Conservation (phyloP, 2,329 filamentous ascomycete species). For the Onygenales sp. region DNA sequence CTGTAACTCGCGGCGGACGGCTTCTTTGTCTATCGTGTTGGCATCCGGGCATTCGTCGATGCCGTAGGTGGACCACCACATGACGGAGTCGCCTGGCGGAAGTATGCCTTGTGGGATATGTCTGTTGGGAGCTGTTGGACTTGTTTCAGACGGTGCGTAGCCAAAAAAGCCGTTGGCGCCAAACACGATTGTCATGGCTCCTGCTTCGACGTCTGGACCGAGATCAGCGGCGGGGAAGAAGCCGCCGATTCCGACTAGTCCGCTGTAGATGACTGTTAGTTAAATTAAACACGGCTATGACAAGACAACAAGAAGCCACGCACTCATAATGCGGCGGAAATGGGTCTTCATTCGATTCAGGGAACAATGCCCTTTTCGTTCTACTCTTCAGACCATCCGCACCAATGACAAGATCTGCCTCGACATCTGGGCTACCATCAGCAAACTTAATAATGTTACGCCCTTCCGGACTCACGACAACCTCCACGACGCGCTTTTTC, state of each 20-base stretch:
- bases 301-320: conserved; percentile 6
- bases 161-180: conserved; percentile 44
- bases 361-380: conserved; percentile 28
- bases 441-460: conserved; percentile 24
- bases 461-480: conserved; percentile 17
- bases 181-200: conserved; percentile 35
- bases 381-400: conserved; percentile 33
- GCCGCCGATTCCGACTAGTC: conserved; percentile 38
- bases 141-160: conserved; percentile 30
- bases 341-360: conserved; percentile 19
- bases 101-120: conserved; percentile 14
- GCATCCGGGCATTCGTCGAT: conserved; percentile 23
- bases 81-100: conserved; percentile 23
- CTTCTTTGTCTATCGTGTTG: conserved; percentile 21
- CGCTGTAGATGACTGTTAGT: conserved; percentile 16
- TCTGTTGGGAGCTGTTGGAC: conserved; percentile 12
- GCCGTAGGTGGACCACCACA: conserved; percentile 40
- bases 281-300: background rate
- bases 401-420: conserved; percentile 35
- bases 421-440: conserved; percentile 22
- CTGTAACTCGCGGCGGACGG: conserved; percentile 27
- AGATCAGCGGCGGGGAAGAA: conserved; percentile 28
- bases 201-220: conserved; percentile 22
- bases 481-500: conserved; percentile 22
- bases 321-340: conserved; percentile 34